Evolutionary conservation across 140 eudicot genomes (phyloP), one percentile per base, ranked within the genome.

Genomic region (Flaveria floridana): DNA sequence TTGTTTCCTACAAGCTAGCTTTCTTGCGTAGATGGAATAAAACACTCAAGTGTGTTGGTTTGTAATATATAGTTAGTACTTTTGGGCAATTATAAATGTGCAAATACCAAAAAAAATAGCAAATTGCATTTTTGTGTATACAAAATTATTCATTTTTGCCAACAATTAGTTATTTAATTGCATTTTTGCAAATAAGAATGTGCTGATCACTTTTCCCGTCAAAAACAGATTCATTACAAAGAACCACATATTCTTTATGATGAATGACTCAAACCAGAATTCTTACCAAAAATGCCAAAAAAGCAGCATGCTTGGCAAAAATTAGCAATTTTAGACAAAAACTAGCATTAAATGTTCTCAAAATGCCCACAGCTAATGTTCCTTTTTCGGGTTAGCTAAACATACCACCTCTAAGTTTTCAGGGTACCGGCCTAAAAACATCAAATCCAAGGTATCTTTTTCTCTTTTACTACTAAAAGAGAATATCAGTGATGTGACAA

Each of bases 291-390:
- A 19, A 57, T 12, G 57, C 16, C 16, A 12, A 52, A 48, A 66
- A 55, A 42, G 39, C 4, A 12, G 2, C 41, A 75, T 63, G 23
- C 14, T 75, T 64, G 11, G 28, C 71, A 16, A 46, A 3, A 58
- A 48, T 48, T 50, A 58, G 44, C 71, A 78, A 34, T 12, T 47
- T 48, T 19, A 34, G 53, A 20, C 53, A 78, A 23, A 73, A 74
- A 62, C 44, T 15, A n/a, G 6, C 12, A 15, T 25, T 47, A 23
- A 47, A 62, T 62, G 37, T 63, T 37, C 51, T 25, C 61, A 76
- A 53, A 2, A 51, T 65, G 53, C 79, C 50, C 48, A 42, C 9
- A 28, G 4, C 37, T 4, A 28, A 28, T 28, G 37, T 28, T 28
- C 6, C 37, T 3, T 3, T 28, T 28, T 3, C 37, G 5, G 37